These are phyloP conservation scores for Colletotrichum viniferum DNA, from an alignment of 2,329 filamentous ascomycete genomes.

Conservation along the genomic window DNA sequence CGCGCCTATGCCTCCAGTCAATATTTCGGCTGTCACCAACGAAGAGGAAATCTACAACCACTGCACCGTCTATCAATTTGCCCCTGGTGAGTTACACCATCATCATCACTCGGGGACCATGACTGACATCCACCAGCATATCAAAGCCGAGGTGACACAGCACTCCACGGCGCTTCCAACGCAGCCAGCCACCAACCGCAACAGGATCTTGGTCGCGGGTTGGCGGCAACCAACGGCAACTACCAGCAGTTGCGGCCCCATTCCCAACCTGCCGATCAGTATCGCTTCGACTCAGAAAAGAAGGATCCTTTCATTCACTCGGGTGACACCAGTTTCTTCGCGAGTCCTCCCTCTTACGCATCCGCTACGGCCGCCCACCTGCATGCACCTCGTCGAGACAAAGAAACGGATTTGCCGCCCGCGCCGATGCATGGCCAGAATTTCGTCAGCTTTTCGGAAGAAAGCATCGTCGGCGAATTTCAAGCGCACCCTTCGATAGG, in stretches of 20 bases:
- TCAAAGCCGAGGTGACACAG: conserved; percentile 4
- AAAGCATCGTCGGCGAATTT: not conserved
- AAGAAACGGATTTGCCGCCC: not conserved
- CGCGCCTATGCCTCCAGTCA: conserved; percentile 11
- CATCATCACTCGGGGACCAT: not conserved
- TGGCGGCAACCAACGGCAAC: not conserved
- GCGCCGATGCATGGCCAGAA: not conserved
- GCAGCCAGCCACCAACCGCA: not conserved
- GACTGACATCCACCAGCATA: not conserved
- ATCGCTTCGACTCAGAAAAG: not conserved
- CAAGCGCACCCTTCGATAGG: not conserved
- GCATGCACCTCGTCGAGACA: not conserved
- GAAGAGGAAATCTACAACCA: conserved; percentile 16
- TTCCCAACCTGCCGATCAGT: not conserved
- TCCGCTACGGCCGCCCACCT: not conserved
- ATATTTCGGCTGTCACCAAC: conserved; percentile 7
- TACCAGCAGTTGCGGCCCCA: not conserved
- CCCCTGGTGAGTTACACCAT: not conserved
- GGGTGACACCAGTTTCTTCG: not conserved
- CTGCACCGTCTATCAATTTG: conserved; percentile 17
- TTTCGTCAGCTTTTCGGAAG: not conserved
- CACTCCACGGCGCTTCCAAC: not conserved
- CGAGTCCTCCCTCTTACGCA: conserved; percentile 2
- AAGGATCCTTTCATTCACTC: not conserved
- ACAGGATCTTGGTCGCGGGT: not conserved